phyloP scores from a whole-genome alignment of 257 asterid genomes.

The Nicotiana undulata region DNA sequence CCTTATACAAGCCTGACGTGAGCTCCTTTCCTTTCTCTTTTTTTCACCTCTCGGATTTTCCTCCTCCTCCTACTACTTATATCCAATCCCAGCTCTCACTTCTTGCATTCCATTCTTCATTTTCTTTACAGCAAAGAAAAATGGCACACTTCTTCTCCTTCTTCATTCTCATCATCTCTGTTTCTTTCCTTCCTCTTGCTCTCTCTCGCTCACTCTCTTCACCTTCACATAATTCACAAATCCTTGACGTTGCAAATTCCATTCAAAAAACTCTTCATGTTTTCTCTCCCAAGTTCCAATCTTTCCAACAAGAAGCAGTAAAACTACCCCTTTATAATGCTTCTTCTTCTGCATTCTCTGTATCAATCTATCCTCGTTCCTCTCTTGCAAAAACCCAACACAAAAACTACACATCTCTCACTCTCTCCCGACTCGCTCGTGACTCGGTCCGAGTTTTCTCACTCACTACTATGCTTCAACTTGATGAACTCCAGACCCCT shows the following conservation, averaged over 20 bases:
- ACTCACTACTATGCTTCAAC: neutral
- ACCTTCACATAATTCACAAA: neutral
- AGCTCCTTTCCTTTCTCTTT: neutral
- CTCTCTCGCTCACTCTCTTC: neutral
- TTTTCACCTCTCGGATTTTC: neutral
- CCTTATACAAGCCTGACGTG: neutral
- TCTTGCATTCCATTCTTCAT: neutral
- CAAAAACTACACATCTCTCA: neutral
- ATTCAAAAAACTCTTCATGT: neutral
- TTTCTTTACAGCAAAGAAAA: neutral
- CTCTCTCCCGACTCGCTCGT: neutral
- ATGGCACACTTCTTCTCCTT: neutral
- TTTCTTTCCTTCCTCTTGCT: neutral
- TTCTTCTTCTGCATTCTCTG: neutral
- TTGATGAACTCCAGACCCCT: neutral
- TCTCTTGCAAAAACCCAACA: neutral
- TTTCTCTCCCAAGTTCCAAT: neutral
- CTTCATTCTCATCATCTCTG: neutral
- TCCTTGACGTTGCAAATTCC: neutral
- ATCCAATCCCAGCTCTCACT: neutral
- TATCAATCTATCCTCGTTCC: neutral
- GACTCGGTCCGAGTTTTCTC: neutral
- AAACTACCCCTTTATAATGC: neutral
- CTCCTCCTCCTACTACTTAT: neutral
- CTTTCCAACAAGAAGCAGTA: neutral